Evolutionary conservation across 768 basidiomycete species (phyloP), one percentile per base, ranked within the genome.

Genomic region (Pisolithus microcarpus): DNA sequence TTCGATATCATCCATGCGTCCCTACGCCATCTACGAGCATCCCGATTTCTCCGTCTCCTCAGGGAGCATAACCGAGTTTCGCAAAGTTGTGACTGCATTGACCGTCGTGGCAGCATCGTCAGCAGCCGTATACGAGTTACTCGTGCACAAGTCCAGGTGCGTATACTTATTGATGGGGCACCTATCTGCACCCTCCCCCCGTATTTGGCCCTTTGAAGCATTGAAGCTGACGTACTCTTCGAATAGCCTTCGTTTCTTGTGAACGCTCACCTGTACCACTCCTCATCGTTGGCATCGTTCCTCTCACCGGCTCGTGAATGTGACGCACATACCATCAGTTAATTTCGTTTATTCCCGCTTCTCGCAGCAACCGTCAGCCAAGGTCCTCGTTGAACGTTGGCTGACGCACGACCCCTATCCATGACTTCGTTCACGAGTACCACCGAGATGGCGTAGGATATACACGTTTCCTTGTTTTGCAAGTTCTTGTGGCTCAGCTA

Each of bases 71-170:
- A 45, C 26, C 53, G 43, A 7, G 42, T 50, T 68, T 1, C 65
- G 51, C 21, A 61, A 58, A 7, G 43, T 69, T 19, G 65, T 60
- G 28, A 52, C 65, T 1, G 48, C 64, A 2, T 19, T 67, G 36
- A 63, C 66, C 15, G 52, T 67, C 47, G 55, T 67, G 40, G 66
- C 66, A 13, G 67, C 66, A 15, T 69, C 66, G 13, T 52, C 66
- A 9, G 67, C 67, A 24, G 66, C 61, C 19, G 56, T 67, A 0
- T 67, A 67, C 38, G 60, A 62, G 21, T 48, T 67, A n/a, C 38
- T 67, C n/a, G 46, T 48, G 6, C 59, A 26, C 44, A 54, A 48
- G 55, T 30, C 55, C 11, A 49, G 65, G 65, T 67, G 5, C 50
- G 65, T 31, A 4, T 6, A 7, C 38, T 18, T 40, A n/a, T 9